These are phyloP conservation scores for Thielaviopsis euricoi DNA, from an alignment of 2,329 filamentous ascomycete genomes.

Conservation along the genomic window DNA sequence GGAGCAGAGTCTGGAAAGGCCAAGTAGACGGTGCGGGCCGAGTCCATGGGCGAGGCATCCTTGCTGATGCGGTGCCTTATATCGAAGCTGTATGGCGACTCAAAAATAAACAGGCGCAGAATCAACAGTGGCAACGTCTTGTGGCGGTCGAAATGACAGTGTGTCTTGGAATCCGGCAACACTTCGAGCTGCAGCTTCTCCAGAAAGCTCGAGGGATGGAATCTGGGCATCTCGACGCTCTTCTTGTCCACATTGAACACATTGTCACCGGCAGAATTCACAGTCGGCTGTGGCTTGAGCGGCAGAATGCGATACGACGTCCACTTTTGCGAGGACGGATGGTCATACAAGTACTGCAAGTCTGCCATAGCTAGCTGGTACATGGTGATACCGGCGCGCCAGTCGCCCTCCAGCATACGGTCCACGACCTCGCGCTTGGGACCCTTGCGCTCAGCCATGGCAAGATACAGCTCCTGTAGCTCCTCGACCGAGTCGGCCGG, in stretches of 20 bases:
- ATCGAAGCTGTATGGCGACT: conserved; percentile 49
- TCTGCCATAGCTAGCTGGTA: conserved; percentile 57
- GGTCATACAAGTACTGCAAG: conserved; percentile 48
- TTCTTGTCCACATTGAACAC: conserved; percentile 22
- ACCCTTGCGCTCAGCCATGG: conserved; percentile 43
- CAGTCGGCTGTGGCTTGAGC: conserved; percentile 23
- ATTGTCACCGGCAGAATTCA: conserved; percentile 16
- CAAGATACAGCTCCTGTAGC: conserved; percentile 47
- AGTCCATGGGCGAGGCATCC: conserved; percentile 13
- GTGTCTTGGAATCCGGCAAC: conserved; percentile 64
- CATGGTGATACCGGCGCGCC: conserved; percentile 45
- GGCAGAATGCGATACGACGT: conserved; percentile 42
- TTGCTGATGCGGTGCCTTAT: conserved; percentile 8
- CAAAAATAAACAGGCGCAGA: conserved; percentile 62
- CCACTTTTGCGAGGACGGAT: conserved; percentile 48
- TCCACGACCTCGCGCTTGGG: conserved; percentile 46
- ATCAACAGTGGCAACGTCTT: conserved; percentile 51
- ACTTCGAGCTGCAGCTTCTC: conserved; percentile 59
- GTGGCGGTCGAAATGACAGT: conserved; percentile 66
- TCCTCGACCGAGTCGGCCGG: conserved; percentile 48
- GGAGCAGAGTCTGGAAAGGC: conserved; percentile 71
- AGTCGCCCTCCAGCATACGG: conserved; percentile 50
- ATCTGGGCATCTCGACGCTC: conserved; percentile 44
- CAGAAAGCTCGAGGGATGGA: conserved; percentile 68
- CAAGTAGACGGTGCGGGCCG: conserved; percentile 58